phyloP scores from a whole-genome alignment of 257 asterid genomes.

The Solanum pimpinellifolium region DNA sequence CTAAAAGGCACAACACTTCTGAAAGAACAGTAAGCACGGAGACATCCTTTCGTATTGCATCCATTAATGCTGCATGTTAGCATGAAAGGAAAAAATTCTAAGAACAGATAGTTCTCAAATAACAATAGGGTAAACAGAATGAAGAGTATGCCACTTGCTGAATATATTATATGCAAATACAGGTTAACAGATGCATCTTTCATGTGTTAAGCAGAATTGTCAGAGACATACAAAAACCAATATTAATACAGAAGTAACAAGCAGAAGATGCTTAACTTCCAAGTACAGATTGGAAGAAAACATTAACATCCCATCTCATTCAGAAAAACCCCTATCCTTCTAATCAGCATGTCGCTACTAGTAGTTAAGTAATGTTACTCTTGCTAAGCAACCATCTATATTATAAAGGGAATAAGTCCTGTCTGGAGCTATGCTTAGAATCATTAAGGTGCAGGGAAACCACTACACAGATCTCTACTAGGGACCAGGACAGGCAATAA shows the following conservation, averaged over 20 bases:
- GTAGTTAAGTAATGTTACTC: neutral
- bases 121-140: neutral
- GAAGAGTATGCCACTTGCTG: neutral
- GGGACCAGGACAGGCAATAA: neutral
- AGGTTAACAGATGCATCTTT: neutral
- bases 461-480: neutral
- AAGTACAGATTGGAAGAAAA: neutral
- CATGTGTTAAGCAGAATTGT: neutral
- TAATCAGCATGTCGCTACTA: neutral
- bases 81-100: conserved; percentile 5
- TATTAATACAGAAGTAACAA: neutral
- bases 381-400: neutral
- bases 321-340: neutral
- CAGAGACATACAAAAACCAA: neutral
- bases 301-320: neutral
- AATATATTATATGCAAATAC: neutral
- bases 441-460: neutral
- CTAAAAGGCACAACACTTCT: conserved; percentile 92
- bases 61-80: conserved; percentile 63
- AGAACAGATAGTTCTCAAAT: neutral
- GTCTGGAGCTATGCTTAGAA: neutral
- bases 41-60: conserved; percentile 71
- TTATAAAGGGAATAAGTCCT: neutral
- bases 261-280: neutral
- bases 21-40: conserved; percentile 78